phyloP scores from a whole-genome alignment of 164 flowering plant species.

The Annona squamosa region DNA sequence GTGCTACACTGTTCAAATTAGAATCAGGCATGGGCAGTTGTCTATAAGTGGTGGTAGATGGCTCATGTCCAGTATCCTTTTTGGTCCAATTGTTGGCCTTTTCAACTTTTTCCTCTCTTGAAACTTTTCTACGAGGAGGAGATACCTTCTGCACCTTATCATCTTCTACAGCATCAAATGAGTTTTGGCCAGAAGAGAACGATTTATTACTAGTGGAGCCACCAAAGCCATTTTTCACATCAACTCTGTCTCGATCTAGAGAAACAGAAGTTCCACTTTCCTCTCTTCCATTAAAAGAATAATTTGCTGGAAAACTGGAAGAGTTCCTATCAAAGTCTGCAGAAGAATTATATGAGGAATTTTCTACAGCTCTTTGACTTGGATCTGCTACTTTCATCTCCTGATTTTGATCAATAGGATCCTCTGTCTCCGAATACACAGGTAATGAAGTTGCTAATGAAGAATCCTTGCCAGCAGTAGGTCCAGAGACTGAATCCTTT shows the following conservation, averaged over 20 bases:
- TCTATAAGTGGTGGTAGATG: conserved; percentile 31
- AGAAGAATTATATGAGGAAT: conserved; percentile 28
- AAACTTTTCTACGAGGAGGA: conserved; percentile 73
- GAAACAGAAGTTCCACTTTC: conserved; percentile 40
- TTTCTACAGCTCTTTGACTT: conserved; percentile 43
- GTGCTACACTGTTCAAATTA: conserved; percentile 25
- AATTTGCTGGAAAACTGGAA: conserved; percentile 29
- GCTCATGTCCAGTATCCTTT: conserved; percentile 49
- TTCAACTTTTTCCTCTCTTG: conserved; percentile 65
- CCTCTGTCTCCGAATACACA: conserved; percentile 37
- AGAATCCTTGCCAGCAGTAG: conserved; percentile 38
- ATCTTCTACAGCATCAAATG: conserved; percentile 36
- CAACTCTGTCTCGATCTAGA: conserved; percentile 47
- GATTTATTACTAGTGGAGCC: conserved; percentile 36
- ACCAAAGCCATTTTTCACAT: conserved; percentile 31
- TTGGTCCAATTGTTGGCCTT: conserved; percentile 43
- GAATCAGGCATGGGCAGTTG: conserved; percentile 38
- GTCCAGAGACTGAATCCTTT: conserved; percentile 50
- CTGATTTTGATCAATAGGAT: conserved; percentile 40
- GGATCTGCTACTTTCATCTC: conserved; percentile 45
- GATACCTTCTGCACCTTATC: conserved; percentile 80
- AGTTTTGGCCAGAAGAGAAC: conserved; percentile 30
- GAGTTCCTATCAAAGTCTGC: conserved; percentile 39
- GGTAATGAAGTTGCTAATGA: conserved; percentile 41
- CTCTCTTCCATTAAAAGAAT: conserved; percentile 34